Conservation (phyloP, 495 filamentous ascomycete species). For the Penicillium pancosmium region DNA sequence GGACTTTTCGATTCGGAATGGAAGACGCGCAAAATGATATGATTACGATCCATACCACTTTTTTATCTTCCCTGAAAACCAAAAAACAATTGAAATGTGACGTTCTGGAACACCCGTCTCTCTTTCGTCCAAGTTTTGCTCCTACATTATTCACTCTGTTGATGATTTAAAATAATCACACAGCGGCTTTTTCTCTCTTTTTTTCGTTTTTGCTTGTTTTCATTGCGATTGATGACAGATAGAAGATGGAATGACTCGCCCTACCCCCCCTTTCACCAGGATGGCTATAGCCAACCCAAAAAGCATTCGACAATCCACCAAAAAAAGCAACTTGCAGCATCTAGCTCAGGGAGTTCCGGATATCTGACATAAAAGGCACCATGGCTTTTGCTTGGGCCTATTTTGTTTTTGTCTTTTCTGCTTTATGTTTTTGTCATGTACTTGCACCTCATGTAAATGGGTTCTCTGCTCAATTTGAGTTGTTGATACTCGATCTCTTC, state of each 20-base stretch:
- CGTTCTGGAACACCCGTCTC: slow-evolving; percentile 14
- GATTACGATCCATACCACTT: slow-evolving; percentile 28
- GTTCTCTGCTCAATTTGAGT: slow-evolving; percentile 28
- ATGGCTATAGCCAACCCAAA: slow-evolving; percentile 3
- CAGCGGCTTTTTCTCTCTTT: slow-evolving; percentile 14
- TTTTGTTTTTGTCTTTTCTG: slow-evolving; percentile 26
- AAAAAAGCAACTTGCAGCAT: slow-evolving; percentile 27
- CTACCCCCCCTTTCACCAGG: slow-evolving; percentile 6
- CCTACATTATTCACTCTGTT: slow-evolving; percentile 6
- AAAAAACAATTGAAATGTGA: slow-evolving; percentile 29
- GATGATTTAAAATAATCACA: slow-evolving; percentile 15
- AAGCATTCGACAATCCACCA: slow-evolving; percentile 24
- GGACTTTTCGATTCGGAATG: background rate
- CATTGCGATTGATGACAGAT: slow-evolving; percentile 29
- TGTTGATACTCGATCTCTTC: slow-evolving; percentile 7
- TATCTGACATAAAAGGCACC: slow-evolving; percentile 70
- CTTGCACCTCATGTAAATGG: slow-evolving; percentile 27
- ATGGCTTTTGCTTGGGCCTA: slow-evolving; percentile 44
- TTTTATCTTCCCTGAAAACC: slow-evolving; percentile 15
- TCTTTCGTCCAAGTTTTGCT: slow-evolving; percentile 20
- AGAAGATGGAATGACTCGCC: slow-evolving; percentile 37
- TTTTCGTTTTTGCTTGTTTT: slow-evolving; percentile 16
- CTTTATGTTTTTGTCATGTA: slow-evolving; percentile 24
- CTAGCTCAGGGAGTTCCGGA: slow-evolving; percentile 72
- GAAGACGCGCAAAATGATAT: slow-evolving; percentile 21